Evolutionary conservation across 345 rosid genomes (phyloP), one percentile per base, ranked within the genome.

Genomic region (Camelina sativa): DNA sequence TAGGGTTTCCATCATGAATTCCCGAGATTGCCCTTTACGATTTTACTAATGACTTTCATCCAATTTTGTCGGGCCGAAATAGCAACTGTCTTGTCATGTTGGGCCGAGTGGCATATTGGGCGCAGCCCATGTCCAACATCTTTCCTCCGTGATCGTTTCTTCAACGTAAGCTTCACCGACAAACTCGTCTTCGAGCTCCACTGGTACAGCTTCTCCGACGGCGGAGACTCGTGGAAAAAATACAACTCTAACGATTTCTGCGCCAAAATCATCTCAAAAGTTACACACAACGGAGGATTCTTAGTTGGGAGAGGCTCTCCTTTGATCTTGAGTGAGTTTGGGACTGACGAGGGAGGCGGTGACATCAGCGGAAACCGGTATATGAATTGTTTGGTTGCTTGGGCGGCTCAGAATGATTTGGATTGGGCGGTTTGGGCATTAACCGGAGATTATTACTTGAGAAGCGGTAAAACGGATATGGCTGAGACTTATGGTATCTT

Each of bases 371-470:
- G 86, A 62, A 88, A 89, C 62, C 74, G 96, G 78, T 91, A 86
- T 66, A 58, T 91, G 60, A 84, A 81, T 71, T 91, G 98, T 83
- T 82, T 93, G 79, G 65, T 87, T 22, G 86, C 91, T 12, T 70
- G 77, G 57, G 89, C 85, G 5, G 96, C 92, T 35, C 97, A 89
- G 40, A 86, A 86, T 44, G 98, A 91, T 81, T 61, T 86, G 58
- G 97, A 93, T 67, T 91, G 92, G 96, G 93, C 91, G 1, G 65
- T 86, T 65, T 93, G 98, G 98, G 90, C 91, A 0, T 20, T 91
- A 17, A 86, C 73, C 46, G 97, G 97, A 54, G 86, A 91, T 62
- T 93, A 91, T 67, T 86, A 91, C 74, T 23, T 91, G 25, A 84
- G 96, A 72, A 84, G 84, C 72, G 93, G 98, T 13, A 83, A 76